Base-by-base conservation (phyloP, 148 eudicot genomes). In the Cornus controversa region DNA sequence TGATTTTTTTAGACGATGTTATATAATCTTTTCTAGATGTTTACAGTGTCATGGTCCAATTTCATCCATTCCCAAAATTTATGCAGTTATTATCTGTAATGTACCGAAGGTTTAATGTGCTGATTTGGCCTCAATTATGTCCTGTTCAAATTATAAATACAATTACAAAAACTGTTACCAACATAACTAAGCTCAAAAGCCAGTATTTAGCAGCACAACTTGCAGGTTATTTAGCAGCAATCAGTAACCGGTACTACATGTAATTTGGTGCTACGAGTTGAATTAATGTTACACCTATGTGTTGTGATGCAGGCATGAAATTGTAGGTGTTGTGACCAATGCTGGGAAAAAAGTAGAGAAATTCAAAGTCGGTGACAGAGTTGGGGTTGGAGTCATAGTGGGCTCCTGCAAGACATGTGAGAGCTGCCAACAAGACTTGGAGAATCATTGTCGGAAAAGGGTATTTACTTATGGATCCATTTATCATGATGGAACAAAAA, bases 311-410 rank as follows among this genome's bases (percentile, higher is more conserved):
- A 91, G 95, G 80, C 95, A 91, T 78, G 95, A 91, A 82, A 81
- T 91, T 58, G 90, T 86, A 36, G 95, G 95, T 14, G 53, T 84
- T 27, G 93, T 89, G 66, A 86, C 95, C 71, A 69, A 80, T 70
- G 72, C 80, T 8, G 95, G 95, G 11, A 69, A 71, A 37, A 85
- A 85, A 13, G 95, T 91, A 2, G 31, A 77, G 60, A 89, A 91
- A 67, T 91, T 83, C 76, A 89, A 79, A 73, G 80, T 72, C n/a
- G 95, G 95, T n/a, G 85, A 89, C 70, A 70, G 85, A 58, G 93
- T 89, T 16, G 93, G 96, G 22, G 91, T 91, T 58, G 93, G 96
- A 20, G 90, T 85, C 54, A 79, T 91, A 1, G 91, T 90, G 27
- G 88, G 80, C 26, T 90, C 93, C 0, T 91, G 96, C 79, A 72